Conservation (phyloP, 495 filamentous ascomycete genomes). For the Penicillium canescens region DNA sequence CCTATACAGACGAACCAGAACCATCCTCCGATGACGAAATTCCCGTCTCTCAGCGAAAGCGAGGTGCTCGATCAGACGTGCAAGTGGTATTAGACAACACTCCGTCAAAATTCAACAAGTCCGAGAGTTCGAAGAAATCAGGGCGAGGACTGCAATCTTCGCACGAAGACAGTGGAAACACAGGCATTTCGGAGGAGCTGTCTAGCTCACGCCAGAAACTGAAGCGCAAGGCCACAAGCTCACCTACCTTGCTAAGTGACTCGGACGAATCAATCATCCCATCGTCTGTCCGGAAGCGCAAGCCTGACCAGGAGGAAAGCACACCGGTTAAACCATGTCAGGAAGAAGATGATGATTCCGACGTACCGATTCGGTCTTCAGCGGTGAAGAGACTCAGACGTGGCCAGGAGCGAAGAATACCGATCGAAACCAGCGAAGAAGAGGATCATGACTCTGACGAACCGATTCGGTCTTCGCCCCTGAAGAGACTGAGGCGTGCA, state of each 20-base stretch:
- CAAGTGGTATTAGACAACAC: background rate
- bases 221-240: conserved; percentile 25
- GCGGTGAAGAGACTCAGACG: conserved; percentile 1
- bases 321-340: background rate
- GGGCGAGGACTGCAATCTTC: background rate
- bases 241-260: conserved; percentile 21
- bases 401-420: background rate
- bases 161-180: background rate
- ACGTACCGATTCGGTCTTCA: background rate
- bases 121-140: background rate
- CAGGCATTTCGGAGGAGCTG: conserved; percentile 15
- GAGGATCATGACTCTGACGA: background rate
- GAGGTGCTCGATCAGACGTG: background rate
- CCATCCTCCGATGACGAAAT: conserved; percentile 21
- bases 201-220: conserved; percentile 32
- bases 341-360: background rate
- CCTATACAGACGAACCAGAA: conserved; percentile 3
- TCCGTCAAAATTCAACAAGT: background rate
- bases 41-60: conserved; percentile 13
- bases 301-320: background rate
- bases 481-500: background rate
- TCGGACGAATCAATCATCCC: conserved; percentile 29
- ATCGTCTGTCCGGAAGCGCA: conserved; percentile 24
- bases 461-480: conserved; percentile 3
- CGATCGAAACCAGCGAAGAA: background rate